Percentiles rank a stretch among this genome's conserved stretches.
These are phyloP conservation scores for Microascus cirrosus DNA, from an alignment of 2,329 filamentous ascomycete genomes.

Conservation along the genomic window DNA sequence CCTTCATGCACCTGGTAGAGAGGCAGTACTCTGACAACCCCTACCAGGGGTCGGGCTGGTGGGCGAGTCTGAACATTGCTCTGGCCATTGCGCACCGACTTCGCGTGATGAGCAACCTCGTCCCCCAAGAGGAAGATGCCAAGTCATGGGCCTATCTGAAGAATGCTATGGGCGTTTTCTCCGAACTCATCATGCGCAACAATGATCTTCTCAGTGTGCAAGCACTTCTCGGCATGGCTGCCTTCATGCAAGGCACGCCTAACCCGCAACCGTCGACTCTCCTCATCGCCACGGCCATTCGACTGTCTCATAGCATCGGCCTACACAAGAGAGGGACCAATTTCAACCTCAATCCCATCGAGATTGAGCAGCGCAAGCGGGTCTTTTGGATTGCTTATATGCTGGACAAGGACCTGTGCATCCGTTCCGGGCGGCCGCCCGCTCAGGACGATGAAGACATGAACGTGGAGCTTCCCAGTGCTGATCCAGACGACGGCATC, in stretches of 20 bases:
- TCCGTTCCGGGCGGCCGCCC: slow-evolving; percentile 47
- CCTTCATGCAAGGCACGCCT: slow-evolving; percentile 92
- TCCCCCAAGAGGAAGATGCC: slow-evolving; percentile 81
- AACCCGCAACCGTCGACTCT: slow-evolving; percentile 94
- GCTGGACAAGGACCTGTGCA: slow-evolving; percentile 52
- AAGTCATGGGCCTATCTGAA: slow-evolving; percentile 95
- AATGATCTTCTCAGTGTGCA: slow-evolving; percentile 93
- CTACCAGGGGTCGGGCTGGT: slow-evolving; percentile 94
- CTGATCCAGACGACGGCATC: slow-evolving; percentile 82
- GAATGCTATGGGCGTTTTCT: slow-evolving; percentile 88
- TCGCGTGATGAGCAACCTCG: slow-evolving; percentile 89
- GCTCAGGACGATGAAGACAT: slow-evolving; percentile 61
- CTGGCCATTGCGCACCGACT: slow-evolving; percentile 88
- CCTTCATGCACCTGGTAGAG: slow-evolving; percentile 95
- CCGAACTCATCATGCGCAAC: slow-evolving; percentile 90
- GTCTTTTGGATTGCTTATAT: slow-evolving; percentile 59
- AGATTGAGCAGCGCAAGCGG: slow-evolving; percentile 74
- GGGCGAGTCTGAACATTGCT: slow-evolving; percentile 90
- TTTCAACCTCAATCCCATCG: slow-evolving; percentile 86
- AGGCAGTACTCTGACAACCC: slow-evolving; percentile 87
- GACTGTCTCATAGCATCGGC: slow-evolving; percentile 86
- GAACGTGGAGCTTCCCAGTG: slow-evolving; percentile 91
- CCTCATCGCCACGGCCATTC: slow-evolving; percentile 79
- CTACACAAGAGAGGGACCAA: slow-evolving; percentile 87
- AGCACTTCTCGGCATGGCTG: slow-evolving; percentile 80